Percentiles rank a stretch among this genome's conserved stretches.
Evolutionary conservation across 225 moss, liverwort and hornwort genomes (phyloP).

Genomic region (Sphagnum tenellum): DNA sequence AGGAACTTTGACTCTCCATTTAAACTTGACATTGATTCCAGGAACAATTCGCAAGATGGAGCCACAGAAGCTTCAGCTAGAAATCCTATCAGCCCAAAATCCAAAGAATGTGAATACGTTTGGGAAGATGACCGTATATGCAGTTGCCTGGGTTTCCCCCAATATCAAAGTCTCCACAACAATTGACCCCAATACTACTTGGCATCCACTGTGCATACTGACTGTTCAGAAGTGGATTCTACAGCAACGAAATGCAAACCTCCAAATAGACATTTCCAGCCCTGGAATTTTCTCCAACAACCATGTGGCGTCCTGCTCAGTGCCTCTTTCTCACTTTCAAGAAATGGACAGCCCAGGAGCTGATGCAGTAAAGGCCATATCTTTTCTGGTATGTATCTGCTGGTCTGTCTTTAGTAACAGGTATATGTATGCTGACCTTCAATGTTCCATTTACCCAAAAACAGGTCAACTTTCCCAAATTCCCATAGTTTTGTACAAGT

Average conservation of each 20-base stretch:
- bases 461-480: no score
- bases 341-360: conserved; percentile 6
- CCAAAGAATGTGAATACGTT: conserved; percentile 60
- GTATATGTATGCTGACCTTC: not conserved
- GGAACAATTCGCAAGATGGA: conserved; percentile 19
- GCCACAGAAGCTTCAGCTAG: conserved; percentile 29
- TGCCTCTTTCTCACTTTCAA: conserved; percentile 39
- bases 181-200: conserved; percentile 45
- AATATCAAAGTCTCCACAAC: conserved; percentile 33
- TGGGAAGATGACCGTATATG: conserved; percentile 59
- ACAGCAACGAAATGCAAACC: conserved; percentile 21
- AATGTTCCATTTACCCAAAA: not conserved
- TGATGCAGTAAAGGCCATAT: conserved; percentile 8
- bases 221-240: conserved; percentile 47
- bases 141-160: conserved; percentile 44
- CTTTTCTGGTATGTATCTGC: conserved; percentile 3
- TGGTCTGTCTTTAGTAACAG: not conserved
- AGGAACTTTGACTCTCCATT: no score
- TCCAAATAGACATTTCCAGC: conserved; percentile 62
- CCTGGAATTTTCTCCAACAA: conserved; percentile 44
- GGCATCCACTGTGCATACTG: conserved; percentile 54
- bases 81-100: conserved; percentile 49
- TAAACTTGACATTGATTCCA: not conserved
- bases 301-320: conserved; percentile 37
- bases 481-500: no score